phyloP scores from a whole-genome alignment of 768 basidiomycete genomes.

The Wakefieldia striispora region DNA sequence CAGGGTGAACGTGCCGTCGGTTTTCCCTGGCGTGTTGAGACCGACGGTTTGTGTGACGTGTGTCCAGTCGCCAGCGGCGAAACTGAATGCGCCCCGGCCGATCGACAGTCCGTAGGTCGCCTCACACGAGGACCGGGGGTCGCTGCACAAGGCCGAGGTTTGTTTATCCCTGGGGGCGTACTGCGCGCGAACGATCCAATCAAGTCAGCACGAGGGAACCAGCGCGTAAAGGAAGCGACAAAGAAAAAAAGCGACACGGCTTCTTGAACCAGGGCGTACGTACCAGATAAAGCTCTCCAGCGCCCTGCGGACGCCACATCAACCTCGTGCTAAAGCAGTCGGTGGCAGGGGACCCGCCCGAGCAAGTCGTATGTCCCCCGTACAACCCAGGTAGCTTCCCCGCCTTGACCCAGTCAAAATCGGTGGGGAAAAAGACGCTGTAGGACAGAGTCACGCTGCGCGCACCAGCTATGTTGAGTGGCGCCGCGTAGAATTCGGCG shows the following conservation, averaged over 20 bases:
- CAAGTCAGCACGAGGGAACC: too few relatives aligned
- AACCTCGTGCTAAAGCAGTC: conserved; percentile 81
- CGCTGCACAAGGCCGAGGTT: conserved; percentile 53
- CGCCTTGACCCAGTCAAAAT: conserved; percentile 76
- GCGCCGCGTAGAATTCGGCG: conserved; percentile 62
- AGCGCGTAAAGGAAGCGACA: too few relatives aligned
- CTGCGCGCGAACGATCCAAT: conserved; percentile 32
- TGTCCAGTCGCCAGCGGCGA: conserved; percentile 66
- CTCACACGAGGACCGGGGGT: conserved; percentile 62
- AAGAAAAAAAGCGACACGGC: background rate
- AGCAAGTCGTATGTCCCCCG: conserved; percentile 65
- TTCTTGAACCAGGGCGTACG: conserved; percentile 18
- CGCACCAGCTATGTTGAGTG: conserved; percentile 45
- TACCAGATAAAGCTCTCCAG: conserved; percentile 76
- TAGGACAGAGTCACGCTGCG: conserved; percentile 59
- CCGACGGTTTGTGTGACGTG: conserved; percentile 63
- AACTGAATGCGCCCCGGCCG: conserved; percentile 69
- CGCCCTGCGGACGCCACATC: conserved; percentile 74
- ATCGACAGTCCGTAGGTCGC: conserved; percentile 69
- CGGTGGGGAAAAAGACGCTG: conserved; percentile 70
- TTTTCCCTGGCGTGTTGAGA: conserved; percentile 72
- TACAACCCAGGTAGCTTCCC: conserved; percentile 87
- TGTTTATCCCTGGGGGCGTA: conserved; percentile 77
- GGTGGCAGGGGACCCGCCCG: conserved; percentile 68
- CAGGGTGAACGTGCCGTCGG: conserved; percentile 63